These are phyloP conservation scores for Scheffersomyces ergatensis DNA, from an alignment of 805 yeast species.

Conservation along the genomic window DNA sequence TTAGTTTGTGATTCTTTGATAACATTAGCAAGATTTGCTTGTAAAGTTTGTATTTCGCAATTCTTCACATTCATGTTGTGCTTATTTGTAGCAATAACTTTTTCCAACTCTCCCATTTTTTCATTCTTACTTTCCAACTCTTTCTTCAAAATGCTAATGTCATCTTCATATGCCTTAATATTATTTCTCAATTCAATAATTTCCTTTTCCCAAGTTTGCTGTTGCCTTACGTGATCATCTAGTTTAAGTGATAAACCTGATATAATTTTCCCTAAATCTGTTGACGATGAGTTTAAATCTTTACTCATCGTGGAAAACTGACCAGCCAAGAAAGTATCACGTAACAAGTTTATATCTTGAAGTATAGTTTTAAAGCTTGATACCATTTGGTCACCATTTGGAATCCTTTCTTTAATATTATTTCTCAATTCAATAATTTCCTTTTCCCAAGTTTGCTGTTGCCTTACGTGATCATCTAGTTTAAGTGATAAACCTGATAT, in stretches of 20 bases:
- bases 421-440: neutral
- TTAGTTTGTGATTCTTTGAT: conserved; percentile 3
- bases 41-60: neutral
- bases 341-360: neutral
- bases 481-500: neutral
- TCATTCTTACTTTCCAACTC: neutral
- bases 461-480: neutral
- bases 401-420: neutral
- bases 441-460: neutral
- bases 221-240: neutral
- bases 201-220: neutral
- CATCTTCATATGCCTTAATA: neutral
- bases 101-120: neutral
- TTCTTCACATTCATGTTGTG: neutral
- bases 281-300: neutral
- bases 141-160: neutral
- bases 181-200: neutral
- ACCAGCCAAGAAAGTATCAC: neutral
- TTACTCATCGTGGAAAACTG: conserved; percentile 1
- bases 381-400: too few species aligned
- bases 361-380: neutral
- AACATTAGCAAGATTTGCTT: neutral
- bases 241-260: neutral
- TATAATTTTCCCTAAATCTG: neutral
- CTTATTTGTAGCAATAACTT: neutral